Evolutionary conservation across 2,329 filamentous ascomycete genomes (phyloP).

Genomic region (Hypoxylon sp.): DNA sequence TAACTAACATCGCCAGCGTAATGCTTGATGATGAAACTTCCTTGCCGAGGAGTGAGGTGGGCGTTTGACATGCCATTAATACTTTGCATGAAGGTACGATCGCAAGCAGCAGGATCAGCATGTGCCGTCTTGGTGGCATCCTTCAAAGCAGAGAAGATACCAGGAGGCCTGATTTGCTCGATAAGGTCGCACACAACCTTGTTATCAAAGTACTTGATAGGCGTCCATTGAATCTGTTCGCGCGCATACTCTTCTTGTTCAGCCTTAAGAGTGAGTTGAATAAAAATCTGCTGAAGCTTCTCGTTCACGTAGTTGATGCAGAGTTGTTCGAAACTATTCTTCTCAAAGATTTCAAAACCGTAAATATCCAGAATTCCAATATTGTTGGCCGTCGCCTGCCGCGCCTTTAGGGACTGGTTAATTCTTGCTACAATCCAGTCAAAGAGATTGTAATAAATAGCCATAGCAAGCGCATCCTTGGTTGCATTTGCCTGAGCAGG

Average conservation of each 20-base stretch:
- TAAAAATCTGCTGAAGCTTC: slow-evolving; percentile 99
- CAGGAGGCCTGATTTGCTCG: slow-evolving; percentile 89
- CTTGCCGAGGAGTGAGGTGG: slow-evolving; percentile 92
- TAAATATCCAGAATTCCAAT: slow-evolving; percentile 99
- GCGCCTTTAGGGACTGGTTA: slow-evolving; percentile 87
- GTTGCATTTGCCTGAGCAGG: slow-evolving; percentile 87
- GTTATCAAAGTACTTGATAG: slow-evolving; percentile 99
- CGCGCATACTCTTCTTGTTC: slow-evolving; percentile 98
- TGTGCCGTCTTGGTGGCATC: slow-evolving; percentile 99
- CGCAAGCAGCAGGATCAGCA: slow-evolving; percentile 92
- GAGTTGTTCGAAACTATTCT: slow-evolving; percentile 98
- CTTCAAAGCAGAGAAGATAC: slow-evolving; percentile 95
- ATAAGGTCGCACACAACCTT: slow-evolving; percentile 98
- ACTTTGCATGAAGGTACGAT: slow-evolving; percentile 94
- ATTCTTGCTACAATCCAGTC: slow-evolving; percentile 98
- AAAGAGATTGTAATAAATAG: slow-evolving; percentile 97
- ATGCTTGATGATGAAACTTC: slow-evolving; percentile 98
- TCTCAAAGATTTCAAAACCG: slow-evolving; percentile 99
- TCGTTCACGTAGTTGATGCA: slow-evolving; percentile 99
- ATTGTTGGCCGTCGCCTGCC: slow-evolving; percentile 81
- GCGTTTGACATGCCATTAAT: slow-evolving; percentile 92
- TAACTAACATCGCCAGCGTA: slow-evolving; percentile 98
- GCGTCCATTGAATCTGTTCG: slow-evolving; percentile 98
- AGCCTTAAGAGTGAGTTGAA: slow-evolving; percentile 94
- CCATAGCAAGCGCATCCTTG: slow-evolving; percentile 91